A percentile compares a stretch with the other conserved stretches of the same genome.
These are phyloP conservation scores for Scolecobasidium constrictum DNA, from an alignment of 2,329 filamentous ascomycete genomes.

Conservation along the genomic window DNA sequence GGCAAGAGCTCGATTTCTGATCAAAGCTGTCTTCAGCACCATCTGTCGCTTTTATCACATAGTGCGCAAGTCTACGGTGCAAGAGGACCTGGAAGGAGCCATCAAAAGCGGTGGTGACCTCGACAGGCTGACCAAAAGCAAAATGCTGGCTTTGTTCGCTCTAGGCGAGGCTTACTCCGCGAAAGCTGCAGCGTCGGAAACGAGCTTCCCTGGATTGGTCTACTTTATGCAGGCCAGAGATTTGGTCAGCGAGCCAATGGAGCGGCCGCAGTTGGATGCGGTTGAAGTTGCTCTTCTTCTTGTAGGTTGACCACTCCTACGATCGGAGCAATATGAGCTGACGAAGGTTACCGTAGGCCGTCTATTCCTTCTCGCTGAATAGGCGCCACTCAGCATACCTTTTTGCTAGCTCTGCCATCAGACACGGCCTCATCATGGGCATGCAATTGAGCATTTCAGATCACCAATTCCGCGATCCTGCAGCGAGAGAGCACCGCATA, in stretches of 20 bases:
- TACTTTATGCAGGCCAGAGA: slow-evolving; percentile 33
- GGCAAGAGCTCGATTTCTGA: slow-evolving; percentile 25
- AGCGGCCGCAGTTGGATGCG: slow-evolving; percentile 32
- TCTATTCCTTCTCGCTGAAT: slow-evolving; percentile 36
- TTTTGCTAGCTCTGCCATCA: slow-evolving; percentile 34
- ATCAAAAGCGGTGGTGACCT: slow-evolving; percentile 24
- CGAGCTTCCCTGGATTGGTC: slow-evolving; percentile 30
- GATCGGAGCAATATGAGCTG: not conserved
- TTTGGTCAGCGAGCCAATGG: slow-evolving; percentile 28
- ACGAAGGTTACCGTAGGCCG: slow-evolving; percentile 23
- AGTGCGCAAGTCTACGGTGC: slow-evolving; percentile 26
- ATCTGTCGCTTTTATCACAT: slow-evolving; percentile 32
- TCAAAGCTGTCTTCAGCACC: slow-evolving; percentile 31
- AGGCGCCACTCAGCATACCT: slow-evolving; percentile 34
- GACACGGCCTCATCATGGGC: slow-evolving; percentile 33
- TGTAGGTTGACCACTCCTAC: not conserved
- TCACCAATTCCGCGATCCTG: slow-evolving; percentile 28
- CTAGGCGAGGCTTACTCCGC: slow-evolving; percentile 37
- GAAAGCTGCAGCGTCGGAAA: slow-evolving; percentile 21
- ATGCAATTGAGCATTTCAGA: slow-evolving; percentile 31
- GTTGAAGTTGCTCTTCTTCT: slow-evolving; percentile 35
- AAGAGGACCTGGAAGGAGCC: slow-evolving; percentile 26
- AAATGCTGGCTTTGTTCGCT: slow-evolving; percentile 35
- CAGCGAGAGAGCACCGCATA: slow-evolving; percentile 20
- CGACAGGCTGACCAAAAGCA: slow-evolving; percentile 26